Percentiles rank a stretch among this genome's conserved stretches.
phyloP scores from a whole-genome alignment of 2,329 filamentous ascomycete species.

The Eutypa lata region DNA sequence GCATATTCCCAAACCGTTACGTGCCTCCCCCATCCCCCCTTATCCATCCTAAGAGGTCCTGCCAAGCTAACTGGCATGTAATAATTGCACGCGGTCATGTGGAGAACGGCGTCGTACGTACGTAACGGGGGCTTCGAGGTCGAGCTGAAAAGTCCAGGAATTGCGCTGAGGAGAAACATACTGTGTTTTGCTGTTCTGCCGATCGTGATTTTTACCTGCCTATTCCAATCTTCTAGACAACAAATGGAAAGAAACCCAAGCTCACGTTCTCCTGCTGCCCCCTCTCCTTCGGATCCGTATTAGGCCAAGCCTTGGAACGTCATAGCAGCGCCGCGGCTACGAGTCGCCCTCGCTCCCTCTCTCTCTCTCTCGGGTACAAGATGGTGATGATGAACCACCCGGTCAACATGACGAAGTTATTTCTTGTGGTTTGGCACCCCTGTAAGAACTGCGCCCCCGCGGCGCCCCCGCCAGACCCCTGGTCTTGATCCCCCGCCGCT shows the following conservation, averaged over 20 bases:
- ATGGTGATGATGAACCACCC: background rate
- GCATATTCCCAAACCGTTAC: background rate
- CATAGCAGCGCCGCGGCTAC: background rate
- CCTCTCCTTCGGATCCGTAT: background rate
- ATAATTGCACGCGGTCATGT: too few species aligned
- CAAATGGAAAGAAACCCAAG: background rate
- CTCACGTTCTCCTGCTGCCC: background rate
- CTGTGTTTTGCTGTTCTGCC: background rate
- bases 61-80: too few species aligned
- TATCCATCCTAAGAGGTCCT: background rate
- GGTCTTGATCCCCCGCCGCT: background rate
- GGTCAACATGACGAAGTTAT: background rate
- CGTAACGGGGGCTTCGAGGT: too few species aligned
- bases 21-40: background rate
- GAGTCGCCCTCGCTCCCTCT: too few species aligned
- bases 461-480: background rate
- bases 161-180: background rate
- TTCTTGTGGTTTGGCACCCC: background rate
- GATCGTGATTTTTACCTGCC: background rate
- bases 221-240: background rate
- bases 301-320: background rate
- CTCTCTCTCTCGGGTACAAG: too few species aligned
- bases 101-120: too few species aligned
- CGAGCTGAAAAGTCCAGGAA: too few species aligned
- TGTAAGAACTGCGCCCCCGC: background rate